A percentile compares a stretch with the other conserved stretches of the same genome.
Evolutionary conservation across 768 basidiomycete species (phyloP).

Genomic region (Pluteus cervinus): DNA sequence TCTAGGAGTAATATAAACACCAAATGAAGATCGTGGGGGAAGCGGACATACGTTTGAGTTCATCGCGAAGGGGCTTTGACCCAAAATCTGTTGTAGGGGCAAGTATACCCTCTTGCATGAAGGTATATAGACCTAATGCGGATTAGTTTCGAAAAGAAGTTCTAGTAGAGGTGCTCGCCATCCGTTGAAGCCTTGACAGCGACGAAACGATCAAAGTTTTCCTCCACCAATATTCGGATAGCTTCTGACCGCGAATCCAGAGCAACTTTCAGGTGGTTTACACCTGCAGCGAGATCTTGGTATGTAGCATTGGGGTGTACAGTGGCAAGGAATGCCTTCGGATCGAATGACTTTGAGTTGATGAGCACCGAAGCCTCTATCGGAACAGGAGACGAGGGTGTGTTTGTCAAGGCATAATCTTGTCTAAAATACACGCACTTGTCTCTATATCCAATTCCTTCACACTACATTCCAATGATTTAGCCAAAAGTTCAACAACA

Average conservation of each 20-base stretch:
- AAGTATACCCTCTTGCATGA: constrained; percentile 89
- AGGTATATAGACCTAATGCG: constrained; percentile 70
- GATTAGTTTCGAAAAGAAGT: constrained; percentile 1
- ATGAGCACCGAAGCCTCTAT: constrained; percentile 78
- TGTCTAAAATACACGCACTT: no score
- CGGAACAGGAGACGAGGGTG: background rate
- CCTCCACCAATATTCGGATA: constrained; percentile 91
- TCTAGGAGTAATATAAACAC: constrained; percentile 35
- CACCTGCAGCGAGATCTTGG: constrained; percentile 80
- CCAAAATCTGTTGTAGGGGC: constrained; percentile 74
- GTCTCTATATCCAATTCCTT: constrained; percentile 72
- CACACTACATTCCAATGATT: constrained; percentile 31
- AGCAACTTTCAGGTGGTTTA: constrained; percentile 64
- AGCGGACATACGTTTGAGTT: constrained; percentile 67
- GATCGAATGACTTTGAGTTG: constrained; percentile 92
- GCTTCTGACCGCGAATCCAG: constrained; percentile 92
- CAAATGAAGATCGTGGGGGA: background rate
- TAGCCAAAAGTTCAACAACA: constrained; percentile 6
- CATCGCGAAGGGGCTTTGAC: constrained; percentile 73
- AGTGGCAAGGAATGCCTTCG: constrained; percentile 85
- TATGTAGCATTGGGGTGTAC: constrained; percentile 95
- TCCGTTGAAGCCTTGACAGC: constrained; percentile 97
- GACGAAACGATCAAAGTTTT: constrained; percentile 97
- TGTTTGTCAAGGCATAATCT: background rate
- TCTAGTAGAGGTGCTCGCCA: constrained; percentile 39